Evolutionary conservation across 495 filamentous ascomycete species (phyloP), one percentile per base, ranked within the genome.

Genomic region (Neurospora discreta): DNA sequence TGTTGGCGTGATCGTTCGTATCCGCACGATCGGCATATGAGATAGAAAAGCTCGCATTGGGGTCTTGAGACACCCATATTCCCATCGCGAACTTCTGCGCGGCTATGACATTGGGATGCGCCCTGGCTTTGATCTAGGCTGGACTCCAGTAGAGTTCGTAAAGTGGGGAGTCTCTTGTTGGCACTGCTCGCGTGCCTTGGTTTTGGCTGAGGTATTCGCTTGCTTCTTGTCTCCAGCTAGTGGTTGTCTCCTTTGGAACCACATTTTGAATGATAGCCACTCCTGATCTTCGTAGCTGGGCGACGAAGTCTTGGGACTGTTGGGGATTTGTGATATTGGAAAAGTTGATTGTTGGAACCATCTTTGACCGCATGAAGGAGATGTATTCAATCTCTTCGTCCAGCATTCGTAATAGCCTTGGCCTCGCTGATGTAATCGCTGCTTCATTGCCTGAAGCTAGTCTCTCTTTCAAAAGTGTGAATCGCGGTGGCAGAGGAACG

Each of bases 141-240:
- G 89, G 89, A 3, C 90, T 90, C 94, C 94, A 97, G 80, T 94
- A 97, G 1, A 96, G 81, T 73, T 95, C 92, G 75, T 89, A 92
- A 0, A 95, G 90, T 39, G 91, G 87, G 0, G 92, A 89, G 78
- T 79, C 69, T 58, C 78, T 42, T 70, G 80, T 41, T 74, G 81
- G 77, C 71, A 84, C 75, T 38, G 79, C 78, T 73, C 76, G 81
- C 6, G 76, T 77, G 7, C 75, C 78, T 16, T 87, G 82, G 74
- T 90, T 91, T 30, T 87, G 80, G 26, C 79, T 77, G 30, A 90
- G 81, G 73, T 92, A 92, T 26, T 87, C 85, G 40, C 82, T 78
- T 16, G 84, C 74, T 52, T 86, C 82, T 33, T 83, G 80, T 76
- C 85, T 86, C 80, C 87, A 87, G 15, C 75, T 76, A 41, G 85